These are phyloP conservation scores for Termitomyces sp. DNA, from an alignment of 768 basidiomycete species.

Conservation along the genomic window DNA sequence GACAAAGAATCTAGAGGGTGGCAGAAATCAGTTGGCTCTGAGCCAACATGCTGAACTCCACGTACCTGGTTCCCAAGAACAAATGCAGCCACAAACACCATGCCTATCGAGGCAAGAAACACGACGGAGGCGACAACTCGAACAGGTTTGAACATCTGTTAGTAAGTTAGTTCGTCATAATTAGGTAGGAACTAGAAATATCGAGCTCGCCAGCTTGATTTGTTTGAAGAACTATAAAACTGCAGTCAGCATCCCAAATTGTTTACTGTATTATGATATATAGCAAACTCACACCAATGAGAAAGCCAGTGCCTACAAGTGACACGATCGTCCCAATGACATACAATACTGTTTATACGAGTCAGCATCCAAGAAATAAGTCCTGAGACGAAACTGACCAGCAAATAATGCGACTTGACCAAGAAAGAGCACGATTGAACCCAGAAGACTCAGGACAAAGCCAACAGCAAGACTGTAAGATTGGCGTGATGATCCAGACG, in stretches of 20 bases:
- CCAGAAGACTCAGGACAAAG: slow-evolving; percentile 76
- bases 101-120: slow-evolving; percentile 70
- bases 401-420: slow-evolving; percentile 68
- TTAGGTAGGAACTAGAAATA: not conserved
- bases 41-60: slow-evolving; percentile 3
- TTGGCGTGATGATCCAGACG: not conserved
- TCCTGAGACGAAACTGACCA: slow-evolving; percentile 38
- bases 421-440: slow-evolving; percentile 70
- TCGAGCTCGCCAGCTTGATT: slow-evolving; percentile 56
- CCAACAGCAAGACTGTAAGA: slow-evolving; percentile 61
- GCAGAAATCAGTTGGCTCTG: not conserved
- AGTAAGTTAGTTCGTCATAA: not conserved
- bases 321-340: slow-evolving; percentile 77
- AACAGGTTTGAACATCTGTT: slow-evolving; percentile 92
- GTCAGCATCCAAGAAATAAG: not conserved
- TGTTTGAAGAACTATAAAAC: slow-evolving; percentile 70
- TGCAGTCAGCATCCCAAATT: slow-evolving; percentile 1
- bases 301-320: slow-evolving; percentile 84
- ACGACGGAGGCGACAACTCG: slow-evolving; percentile 78
- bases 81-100: slow-evolving; percentile 86
- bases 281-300: slow-evolving; percentile 67
- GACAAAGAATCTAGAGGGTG: slow-evolving; percentile 52
- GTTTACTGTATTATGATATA: not conserved
- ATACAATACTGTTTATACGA: slow-evolving; percentile 60
- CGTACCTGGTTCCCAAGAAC: slow-evolving; percentile 62